These are phyloP conservation scores for Candida stauntonica DNA, from an alignment of 805 yeast genomes.

Conservation along the genomic window DNA sequence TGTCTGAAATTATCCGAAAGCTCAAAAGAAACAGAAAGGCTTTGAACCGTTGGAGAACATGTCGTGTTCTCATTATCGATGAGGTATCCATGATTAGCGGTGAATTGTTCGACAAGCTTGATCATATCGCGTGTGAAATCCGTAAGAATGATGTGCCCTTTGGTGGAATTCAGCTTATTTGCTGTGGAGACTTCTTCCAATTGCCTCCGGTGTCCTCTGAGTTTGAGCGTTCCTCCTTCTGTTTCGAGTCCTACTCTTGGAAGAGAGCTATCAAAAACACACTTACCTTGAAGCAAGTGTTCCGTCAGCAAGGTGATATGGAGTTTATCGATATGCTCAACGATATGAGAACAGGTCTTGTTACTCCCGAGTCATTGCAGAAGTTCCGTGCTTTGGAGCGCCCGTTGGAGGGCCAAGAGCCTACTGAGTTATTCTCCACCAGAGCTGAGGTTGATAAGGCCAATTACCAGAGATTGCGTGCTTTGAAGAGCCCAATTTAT, in stretches of 20 bases:
- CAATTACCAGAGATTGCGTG: slow-evolving; percentile 45
- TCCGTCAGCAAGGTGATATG: slow-evolving; percentile 73
- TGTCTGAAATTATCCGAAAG: slow-evolving; percentile 42
- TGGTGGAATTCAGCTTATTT: slow-evolving; percentile 75
- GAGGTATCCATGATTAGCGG: slow-evolving; percentile 83
- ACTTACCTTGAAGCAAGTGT: slow-evolving; percentile 58
- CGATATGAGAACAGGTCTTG: slow-evolving; percentile 63
- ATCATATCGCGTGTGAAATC: slow-evolving; percentile 51
- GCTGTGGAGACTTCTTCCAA: slow-evolving; percentile 81
- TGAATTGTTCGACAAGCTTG: slow-evolving; percentile 56
- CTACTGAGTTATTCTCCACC: slow-evolving; percentile 73
- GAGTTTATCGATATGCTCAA: slow-evolving; percentile 70
- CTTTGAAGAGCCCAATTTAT: slow-evolving; percentile 40
- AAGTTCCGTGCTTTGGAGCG: slow-evolving; percentile 53
- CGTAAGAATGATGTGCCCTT: slow-evolving; percentile 50
- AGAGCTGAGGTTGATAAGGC: slow-evolving; percentile 68
- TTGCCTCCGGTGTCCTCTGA: slow-evolving; percentile 59
- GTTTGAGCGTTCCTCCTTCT: slow-evolving; percentile 39
- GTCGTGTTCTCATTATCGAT: slow-evolving; percentile 64
- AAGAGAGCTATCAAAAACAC: slow-evolving; percentile 49
- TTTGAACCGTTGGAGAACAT: slow-evolving; percentile 47
- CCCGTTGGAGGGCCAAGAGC: slow-evolving; percentile 54
- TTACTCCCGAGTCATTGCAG: slow-evolving; percentile 41
- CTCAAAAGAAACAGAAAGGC: slow-evolving; percentile 50
- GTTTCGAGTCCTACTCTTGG: slow-evolving; percentile 69